Conservation (phyloP, 352 stramenopile species). For the Pythium brassicae region DNA sequence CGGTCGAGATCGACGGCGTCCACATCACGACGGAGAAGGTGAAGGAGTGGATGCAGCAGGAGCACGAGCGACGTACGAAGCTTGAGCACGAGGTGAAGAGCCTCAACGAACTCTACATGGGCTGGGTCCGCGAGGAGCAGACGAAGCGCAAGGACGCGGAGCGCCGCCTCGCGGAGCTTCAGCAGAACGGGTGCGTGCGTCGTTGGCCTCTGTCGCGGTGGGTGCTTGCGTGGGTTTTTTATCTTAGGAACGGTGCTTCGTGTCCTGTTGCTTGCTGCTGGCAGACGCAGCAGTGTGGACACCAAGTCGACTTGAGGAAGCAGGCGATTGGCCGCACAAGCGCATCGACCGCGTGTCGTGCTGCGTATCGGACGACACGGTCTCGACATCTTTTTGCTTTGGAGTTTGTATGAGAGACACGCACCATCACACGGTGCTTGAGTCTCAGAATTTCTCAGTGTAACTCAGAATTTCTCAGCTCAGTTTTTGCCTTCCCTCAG, state of each 20-base stretch:
- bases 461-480: too few species aligned
- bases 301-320: slow-evolving; percentile 4
- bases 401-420: too few species aligned
- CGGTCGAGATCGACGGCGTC: slow-evolving; percentile 18
- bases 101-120: slow-evolving; percentile 80
- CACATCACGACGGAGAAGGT: slow-evolving; percentile 42
- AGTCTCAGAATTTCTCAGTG: too few species aligned
- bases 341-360: too few species aligned
- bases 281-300: neutral
- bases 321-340: neutral
- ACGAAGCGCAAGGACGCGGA: slow-evolving; percentile 67
- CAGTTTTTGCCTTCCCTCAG: too few species aligned
- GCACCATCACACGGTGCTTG: too few species aligned
- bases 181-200: slow-evolving; percentile 19
- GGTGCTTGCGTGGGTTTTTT: neutral
- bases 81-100: slow-evolving; percentile 78
- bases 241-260: neutral
- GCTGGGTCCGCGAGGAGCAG: slow-evolving; percentile 80
- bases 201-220: too few species aligned
- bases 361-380: too few species aligned
- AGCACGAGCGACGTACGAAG: slow-evolving; percentile 69
- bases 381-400: too few species aligned
- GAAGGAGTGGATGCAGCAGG: slow-evolving; percentile 60
- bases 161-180: slow-evolving; percentile 44
- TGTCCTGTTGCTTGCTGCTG: too few species aligned